Conservation (phyloP, 352 stramenopile genomes). For the Thalassiosira livingstoniorum region DNA sequence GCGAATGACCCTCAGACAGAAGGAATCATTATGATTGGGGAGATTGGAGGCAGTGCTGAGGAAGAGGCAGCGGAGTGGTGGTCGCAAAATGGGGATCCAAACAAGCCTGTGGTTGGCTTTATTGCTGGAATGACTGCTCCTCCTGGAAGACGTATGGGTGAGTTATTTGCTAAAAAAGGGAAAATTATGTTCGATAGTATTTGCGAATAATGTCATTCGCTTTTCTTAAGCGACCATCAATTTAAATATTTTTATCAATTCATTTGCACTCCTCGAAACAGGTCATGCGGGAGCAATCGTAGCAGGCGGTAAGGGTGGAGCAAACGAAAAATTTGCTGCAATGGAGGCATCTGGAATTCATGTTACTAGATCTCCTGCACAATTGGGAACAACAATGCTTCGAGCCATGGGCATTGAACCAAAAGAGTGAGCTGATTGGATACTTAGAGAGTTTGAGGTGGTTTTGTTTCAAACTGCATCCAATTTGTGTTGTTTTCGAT, state of each 20-base stretch:
- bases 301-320: conserved; percentile 97
- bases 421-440: too few relatives aligned
- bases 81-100: conserved; percentile 95
- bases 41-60: conserved; percentile 98
- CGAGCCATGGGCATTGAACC: conserved; percentile 92
- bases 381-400: conserved; percentile 96
- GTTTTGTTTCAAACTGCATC: too few relatives aligned
- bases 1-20: conserved; percentile 99
- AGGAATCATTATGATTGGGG: conserved; percentile 99
- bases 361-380: conserved; percentile 95
- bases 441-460: too few relatives aligned
- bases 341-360: conserved; percentile 94
- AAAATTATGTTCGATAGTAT: not conserved
- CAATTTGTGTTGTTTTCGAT: too few relatives aligned
- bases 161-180: too few relatives aligned
- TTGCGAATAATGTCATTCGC: not conserved
- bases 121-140: conserved; percentile 99
- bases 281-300: conserved; percentile 99
- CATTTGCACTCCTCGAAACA: not conserved
- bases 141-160: conserved; percentile 96
- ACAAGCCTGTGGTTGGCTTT: conserved; percentile 99
- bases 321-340: conserved; percentile 96
- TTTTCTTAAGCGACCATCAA: too few relatives aligned
- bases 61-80: conserved; percentile 99
- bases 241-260: not conserved